A percentile compares a stretch with the other conserved stretches of the same genome.
phyloP scores from a whole-genome alignment of 345 rosid genomes.

The Bruguiera sexangula region DNA sequence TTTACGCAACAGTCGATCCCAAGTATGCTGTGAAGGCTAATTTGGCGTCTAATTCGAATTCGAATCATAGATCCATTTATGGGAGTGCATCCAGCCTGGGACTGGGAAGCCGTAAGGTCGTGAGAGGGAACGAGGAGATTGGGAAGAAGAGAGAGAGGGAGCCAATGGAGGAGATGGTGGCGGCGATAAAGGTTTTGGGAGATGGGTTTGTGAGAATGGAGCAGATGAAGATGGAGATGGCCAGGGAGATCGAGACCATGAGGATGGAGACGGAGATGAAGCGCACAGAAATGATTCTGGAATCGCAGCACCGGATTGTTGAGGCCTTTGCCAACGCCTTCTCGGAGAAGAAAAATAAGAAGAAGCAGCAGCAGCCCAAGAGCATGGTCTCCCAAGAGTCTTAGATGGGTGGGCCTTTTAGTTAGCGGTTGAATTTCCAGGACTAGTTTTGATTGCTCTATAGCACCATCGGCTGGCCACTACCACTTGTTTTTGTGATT shows the following conservation, averaged over 20 bases:
- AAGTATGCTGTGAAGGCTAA: conserved; percentile 20
- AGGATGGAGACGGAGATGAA: conserved; percentile 94
- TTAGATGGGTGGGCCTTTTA: neutral
- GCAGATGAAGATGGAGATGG: conserved; percentile 91
- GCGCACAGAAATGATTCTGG: conserved; percentile 78
- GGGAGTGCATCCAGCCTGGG: neutral
- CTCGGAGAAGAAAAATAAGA: conserved; percentile 48
- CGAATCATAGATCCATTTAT: conserved; percentile 18
- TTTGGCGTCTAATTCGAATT: conserved; percentile 6
- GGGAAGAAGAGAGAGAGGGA: conserved; percentile 43
- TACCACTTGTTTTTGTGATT: too few relatives aligned
- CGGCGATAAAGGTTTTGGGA: conserved; percentile 76
- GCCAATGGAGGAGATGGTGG: conserved; percentile 66
- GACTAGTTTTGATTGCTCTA: too few relatives aligned
- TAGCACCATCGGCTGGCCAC: too few relatives aligned
- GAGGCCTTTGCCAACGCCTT: conserved; percentile 68
- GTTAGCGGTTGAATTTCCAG: neutral
- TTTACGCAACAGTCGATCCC: conserved; percentile 8
- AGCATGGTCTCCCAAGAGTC: conserved; percentile 7
- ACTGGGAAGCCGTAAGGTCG: conserved; percentile 32
- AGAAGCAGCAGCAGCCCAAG: conserved; percentile 31
- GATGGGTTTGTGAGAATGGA: conserved; percentile 81
- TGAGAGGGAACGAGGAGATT: conserved; percentile 37
- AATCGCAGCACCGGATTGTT: conserved; percentile 75
- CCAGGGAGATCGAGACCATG: conserved; percentile 74